Evolutionary conservation across 306 rosid species (phyloP).

Genomic region (Inga laurina): DNA sequence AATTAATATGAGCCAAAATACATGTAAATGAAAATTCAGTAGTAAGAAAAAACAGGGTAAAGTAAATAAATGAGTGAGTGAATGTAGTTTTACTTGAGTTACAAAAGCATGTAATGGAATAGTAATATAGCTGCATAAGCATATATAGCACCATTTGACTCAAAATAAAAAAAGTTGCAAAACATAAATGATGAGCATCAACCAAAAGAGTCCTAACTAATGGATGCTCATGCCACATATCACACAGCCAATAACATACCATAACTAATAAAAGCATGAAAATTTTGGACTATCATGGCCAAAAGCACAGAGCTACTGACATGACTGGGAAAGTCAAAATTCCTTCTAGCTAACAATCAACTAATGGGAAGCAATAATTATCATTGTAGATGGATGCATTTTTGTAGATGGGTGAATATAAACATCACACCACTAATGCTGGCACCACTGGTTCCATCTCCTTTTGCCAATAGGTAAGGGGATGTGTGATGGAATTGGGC

Average conservation of each 20-base stretch:
- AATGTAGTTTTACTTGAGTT: no score
- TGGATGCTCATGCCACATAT: background rate
- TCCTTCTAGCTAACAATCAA: background rate
- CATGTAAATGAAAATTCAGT: background rate
- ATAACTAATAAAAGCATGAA: background rate
- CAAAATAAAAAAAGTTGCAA: background rate
- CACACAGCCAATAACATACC: conserved; percentile 1
- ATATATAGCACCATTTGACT: background rate
- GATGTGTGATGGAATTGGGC: conserved; percentile 70
- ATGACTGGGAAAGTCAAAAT: conserved; percentile 15
- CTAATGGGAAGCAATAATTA: conserved; percentile 29
- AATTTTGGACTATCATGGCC: background rate
- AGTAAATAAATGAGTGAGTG: no score
- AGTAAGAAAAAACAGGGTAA: no score
- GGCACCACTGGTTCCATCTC: conserved; percentile 72
- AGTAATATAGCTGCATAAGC: no score
- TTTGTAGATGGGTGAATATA: conserved; percentile 96
- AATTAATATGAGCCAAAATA: conserved; percentile 39
- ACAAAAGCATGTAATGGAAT: no score
- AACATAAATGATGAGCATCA: background rate
- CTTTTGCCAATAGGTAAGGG: conserved; percentile 70
- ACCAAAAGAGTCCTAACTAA: background rate
- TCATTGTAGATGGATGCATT: conserved; percentile 93
- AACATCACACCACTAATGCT: conserved; percentile 72
- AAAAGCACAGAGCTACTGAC: background rate